phyloP scores from a whole-genome alignment of 805 yeast genomes.

The Blastobotrys chiropterorum region DNA sequence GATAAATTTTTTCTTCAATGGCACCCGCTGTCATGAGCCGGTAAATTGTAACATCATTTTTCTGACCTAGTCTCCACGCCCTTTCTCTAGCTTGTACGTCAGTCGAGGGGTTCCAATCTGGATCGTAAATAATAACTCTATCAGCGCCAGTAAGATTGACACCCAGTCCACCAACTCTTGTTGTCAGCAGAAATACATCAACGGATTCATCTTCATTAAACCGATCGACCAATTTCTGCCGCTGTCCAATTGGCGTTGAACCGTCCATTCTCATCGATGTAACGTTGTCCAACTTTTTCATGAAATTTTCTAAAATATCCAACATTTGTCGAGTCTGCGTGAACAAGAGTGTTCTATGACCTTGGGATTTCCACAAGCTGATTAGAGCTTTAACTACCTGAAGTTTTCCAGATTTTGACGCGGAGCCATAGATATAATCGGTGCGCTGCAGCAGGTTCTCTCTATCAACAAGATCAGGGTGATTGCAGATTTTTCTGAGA shows the following conservation, averaged over 20 bases:
- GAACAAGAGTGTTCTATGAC: constrained; percentile 76
- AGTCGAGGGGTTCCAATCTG: constrained; percentile 98
- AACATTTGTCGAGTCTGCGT: constrained; percentile 94
- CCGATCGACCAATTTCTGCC: constrained; percentile 76
- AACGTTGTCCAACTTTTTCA: constrained; percentile 36
- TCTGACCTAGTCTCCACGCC: constrained; percentile 96
- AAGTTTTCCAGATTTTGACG: constrained; percentile 72
- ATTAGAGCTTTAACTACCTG: constrained; percentile 76
- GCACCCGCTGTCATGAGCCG: constrained; percentile 91
- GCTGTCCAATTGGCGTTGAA: constrained; percentile 65
- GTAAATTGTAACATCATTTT: constrained; percentile 83
- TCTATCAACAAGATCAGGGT: constrained; percentile 73
- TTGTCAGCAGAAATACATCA: constrained; percentile 73
- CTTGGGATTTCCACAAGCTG: constrained; percentile 68
- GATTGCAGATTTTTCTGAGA: constrained; percentile 88
- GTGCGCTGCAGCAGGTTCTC: constrained; percentile 33
- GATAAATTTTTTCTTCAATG: constrained; percentile 93
- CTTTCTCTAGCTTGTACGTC: constrained; percentile 95
- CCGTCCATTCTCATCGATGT: constrained; percentile 81
- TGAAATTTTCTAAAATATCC: constrained; percentile 70
- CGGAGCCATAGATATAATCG: constrained; percentile 38
- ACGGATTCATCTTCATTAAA: constrained; percentile 60
- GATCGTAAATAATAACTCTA: constrained; percentile 88
- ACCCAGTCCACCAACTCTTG: constrained; percentile 95
- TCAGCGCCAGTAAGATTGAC: constrained; percentile 93